A percentile compares a stretch with the other conserved stretches of the same genome.
Evolutionary conservation across 768 basidiomycete genomes (phyloP).

Genomic region (Rhodocollybia butyracea): DNA sequence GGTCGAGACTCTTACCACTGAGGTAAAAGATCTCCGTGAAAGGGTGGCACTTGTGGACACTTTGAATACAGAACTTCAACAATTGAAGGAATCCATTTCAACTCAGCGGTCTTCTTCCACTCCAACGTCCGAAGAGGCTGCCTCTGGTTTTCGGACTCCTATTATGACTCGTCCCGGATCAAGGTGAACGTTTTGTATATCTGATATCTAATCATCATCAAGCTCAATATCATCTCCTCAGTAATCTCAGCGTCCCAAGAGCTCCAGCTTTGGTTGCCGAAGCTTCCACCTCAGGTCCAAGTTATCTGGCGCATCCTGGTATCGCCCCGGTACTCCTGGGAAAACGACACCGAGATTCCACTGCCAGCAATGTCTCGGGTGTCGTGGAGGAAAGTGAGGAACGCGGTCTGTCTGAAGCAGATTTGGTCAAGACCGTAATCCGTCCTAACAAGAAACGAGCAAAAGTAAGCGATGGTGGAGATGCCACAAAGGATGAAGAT

Average conservation of each 20-base stretch:
- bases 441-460: constrained; percentile 54
- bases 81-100: constrained; percentile 12
- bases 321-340: constrained; percentile 51
- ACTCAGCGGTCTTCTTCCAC: not conserved
- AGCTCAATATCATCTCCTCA: not conserved
- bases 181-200: not conserved
- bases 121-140: not conserved
- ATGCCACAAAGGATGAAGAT: constrained; percentile 19
- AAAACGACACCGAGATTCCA: constrained; percentile 60
- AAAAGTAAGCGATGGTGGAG: constrained; percentile 20
- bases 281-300: not conserved
- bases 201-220: not conserved
- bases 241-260: not conserved
- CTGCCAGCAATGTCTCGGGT: constrained; percentile 38
- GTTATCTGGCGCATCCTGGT: constrained; percentile 31
- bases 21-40: constrained; percentile 25
- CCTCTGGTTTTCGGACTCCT: constrained; percentile 3
- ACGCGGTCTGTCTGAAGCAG: constrained; percentile 31
- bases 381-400: constrained; percentile 41
- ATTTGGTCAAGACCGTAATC: constrained; percentile 32
- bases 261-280: not conserved
- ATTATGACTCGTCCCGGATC: not conserved
- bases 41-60: constrained; percentile 19
- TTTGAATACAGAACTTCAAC: constrained; percentile 19
- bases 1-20: constrained; percentile 31